Evolutionary conservation across 345 rosid genomes (phyloP).

Genomic region (Noccaea caerulescens): DNA sequence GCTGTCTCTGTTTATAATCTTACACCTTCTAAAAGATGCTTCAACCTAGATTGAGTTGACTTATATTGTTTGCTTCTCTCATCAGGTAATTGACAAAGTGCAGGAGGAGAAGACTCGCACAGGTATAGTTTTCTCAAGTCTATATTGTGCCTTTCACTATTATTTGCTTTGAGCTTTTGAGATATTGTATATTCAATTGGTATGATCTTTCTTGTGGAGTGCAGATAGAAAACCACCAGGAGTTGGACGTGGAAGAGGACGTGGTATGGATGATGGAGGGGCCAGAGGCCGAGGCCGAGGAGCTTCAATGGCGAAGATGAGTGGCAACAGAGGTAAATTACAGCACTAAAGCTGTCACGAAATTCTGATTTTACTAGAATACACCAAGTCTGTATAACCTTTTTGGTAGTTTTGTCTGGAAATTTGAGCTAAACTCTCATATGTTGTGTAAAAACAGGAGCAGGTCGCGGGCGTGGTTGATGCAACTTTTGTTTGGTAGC

Average conservation of each 20-base stretch:
- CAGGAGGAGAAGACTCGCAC: slow-evolving; percentile 46
- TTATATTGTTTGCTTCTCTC: background rate
- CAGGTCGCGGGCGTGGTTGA: slow-evolving; percentile 47
- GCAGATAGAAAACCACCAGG: slow-evolving; percentile 50
- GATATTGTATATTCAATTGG: background rate
- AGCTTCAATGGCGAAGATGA: slow-evolving; percentile 34
- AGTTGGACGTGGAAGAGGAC: slow-evolving; percentile 47
- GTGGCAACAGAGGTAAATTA: slow-evolving; percentile 40
- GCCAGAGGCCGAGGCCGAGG: slow-evolving; percentile 44
- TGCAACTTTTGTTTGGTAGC: slow-evolving; percentile 10
- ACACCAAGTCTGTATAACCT: background rate
- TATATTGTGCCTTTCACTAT: background rate
- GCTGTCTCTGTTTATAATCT: slow-evolving; percentile 7
- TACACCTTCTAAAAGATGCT: background rate
- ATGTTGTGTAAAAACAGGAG: slow-evolving; percentile 29
- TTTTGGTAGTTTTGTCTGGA: background rate
- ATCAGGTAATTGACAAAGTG: slow-evolving; percentile 47
- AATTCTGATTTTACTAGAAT: slow-evolving; percentile 12
- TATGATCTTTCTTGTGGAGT: too few species aligned
- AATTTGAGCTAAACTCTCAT: background rate
- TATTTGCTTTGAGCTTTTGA: background rate
- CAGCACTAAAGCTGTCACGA: background rate
- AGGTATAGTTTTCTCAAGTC: slow-evolving; percentile 31
- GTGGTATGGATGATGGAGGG: slow-evolving; percentile 45
- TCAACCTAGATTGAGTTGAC: slow-evolving; percentile 1